Evolutionary conservation across 805 yeast species (phyloP).

Genomic region (Myxozyma geophila): DNA sequence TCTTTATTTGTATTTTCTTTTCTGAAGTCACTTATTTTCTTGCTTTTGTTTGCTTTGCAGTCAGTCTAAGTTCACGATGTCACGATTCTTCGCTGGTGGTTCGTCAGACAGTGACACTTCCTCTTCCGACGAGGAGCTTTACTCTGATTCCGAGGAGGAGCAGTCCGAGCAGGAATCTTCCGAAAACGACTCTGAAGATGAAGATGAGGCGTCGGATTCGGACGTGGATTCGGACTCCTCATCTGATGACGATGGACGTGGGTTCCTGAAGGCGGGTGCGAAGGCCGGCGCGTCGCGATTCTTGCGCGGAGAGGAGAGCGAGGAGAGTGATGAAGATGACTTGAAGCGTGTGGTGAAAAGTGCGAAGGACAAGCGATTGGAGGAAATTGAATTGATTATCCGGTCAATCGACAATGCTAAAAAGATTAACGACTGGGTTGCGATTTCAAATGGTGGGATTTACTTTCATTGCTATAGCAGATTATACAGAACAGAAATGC

Average conservation of each 20-base stretch:
- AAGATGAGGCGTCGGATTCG: constrained; percentile 44
- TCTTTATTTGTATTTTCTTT: not conserved
- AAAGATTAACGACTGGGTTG: constrained; percentile 77
- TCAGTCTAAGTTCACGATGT: constrained; percentile 51
- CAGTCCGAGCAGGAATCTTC: constrained; percentile 44
- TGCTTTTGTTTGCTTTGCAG: not conserved
- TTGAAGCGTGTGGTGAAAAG: constrained; percentile 86
- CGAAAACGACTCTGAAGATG: constrained; percentile 50
- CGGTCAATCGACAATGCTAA: constrained; percentile 71
- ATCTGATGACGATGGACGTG: constrained; percentile 46
- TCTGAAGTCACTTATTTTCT: not conserved
- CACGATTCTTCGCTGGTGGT: constrained; percentile 82
- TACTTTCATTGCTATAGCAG: not conserved
- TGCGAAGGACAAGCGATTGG: constrained; percentile 89
- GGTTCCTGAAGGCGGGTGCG: constrained; percentile 46
- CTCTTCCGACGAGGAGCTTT: constrained; percentile 65
- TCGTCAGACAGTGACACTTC: constrained; percentile 60
- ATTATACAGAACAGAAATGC: not conserved
- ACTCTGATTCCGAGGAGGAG: constrained; percentile 45
- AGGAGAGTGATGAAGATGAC: constrained; percentile 57
- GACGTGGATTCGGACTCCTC: constrained; percentile 46
- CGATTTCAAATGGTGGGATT: constrained; percentile 53
- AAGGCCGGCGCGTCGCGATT: constrained; percentile 45
- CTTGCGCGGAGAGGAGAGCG: constrained; percentile 47
- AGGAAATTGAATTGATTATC: constrained; percentile 74